These are phyloP conservation scores for Scedosporium aurantiacum DNA, from an alignment of 2,329 filamentous ascomycete species.

Conservation along the genomic window DNA sequence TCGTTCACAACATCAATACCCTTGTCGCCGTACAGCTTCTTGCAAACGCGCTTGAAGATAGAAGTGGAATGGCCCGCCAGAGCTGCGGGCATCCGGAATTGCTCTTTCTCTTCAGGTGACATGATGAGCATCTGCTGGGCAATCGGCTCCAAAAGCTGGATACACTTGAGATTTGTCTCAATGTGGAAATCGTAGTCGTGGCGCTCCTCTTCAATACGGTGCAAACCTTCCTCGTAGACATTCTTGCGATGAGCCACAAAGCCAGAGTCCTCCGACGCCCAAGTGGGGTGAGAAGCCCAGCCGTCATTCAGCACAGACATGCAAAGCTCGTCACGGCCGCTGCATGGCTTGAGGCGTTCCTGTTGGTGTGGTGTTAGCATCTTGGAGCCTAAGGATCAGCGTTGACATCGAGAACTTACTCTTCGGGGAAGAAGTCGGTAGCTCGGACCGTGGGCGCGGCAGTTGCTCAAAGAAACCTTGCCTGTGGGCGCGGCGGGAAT, in stretches of 20 bases:
- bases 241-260: conserved; percentile 98
- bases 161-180: conserved; percentile 86
- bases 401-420: conserved; percentile 25
- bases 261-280: conserved; percentile 95
- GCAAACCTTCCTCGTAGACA: conserved; percentile 82
- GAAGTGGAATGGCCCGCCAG: conserved; percentile 89
- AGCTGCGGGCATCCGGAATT: conserved; percentile 69
- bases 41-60: conserved; percentile 93
- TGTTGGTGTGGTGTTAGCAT: conserved; percentile 17
- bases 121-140: conserved; percentile 82
- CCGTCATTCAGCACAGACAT: conserved; percentile 90
- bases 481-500: conserved; percentile 64
- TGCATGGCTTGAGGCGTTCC: conserved; percentile 85
- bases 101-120: conserved; percentile 57
- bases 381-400: not conserved
- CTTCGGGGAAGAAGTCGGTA: conserved; percentile 86
- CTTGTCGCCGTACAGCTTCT: conserved; percentile 91
- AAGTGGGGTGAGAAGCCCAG: conserved; percentile 97
- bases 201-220: conserved; percentile 93
- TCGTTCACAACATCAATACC: conserved; percentile 79
- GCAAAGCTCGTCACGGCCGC: conserved; percentile 89
- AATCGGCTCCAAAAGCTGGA: conserved; percentile 90
- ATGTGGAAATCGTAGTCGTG: conserved; percentile 99
- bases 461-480: conserved; percentile 87
- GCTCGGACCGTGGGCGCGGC: conserved; percentile 87